Evolutionary conservation across 2,329 filamentous ascomycete genomes (phyloP), one percentile per base, ranked within the genome.

Genomic region (Thelonectria blattea): DNA sequence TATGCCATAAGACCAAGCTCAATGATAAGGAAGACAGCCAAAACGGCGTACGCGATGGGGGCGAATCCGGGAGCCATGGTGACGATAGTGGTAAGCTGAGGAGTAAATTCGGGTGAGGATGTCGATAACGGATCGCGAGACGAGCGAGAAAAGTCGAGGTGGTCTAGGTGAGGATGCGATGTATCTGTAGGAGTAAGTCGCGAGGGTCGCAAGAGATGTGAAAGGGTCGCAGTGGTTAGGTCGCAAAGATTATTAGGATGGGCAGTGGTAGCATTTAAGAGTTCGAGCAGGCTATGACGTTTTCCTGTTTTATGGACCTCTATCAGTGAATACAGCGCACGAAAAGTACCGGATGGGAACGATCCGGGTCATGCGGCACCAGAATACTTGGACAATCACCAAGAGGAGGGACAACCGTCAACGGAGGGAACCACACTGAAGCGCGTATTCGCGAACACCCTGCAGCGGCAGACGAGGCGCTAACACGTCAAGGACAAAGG

Each of bases 1-100:
- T 93, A 93, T 53, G 84, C 89, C 49, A 87, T 89, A 37, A 96
- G 76, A 20, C 89, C 92, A 10, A 96, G 84, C 68, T 93, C 86
- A 65, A 93, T 87, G 63, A 95, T 80, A 37, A 88, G 82, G 68
- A 96, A 85, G 42, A 92, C 66, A 11, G 81, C 83, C 70, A 94
- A 89, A 51, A 86, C 79, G 60, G 84, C 81, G 73, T 92, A 90
- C 42, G 91, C 79, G 42, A 88, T 85, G 66, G 86, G 79, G 41
- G 87, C 79, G 71, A 87, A 83, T 61, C 78, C 79, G 71, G 84
- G 74, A 30, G 78, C 77, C 85, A 87, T 85, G 51, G 65, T 75
- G 73, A 53, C 53, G 32, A 32, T n/a, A 17, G n/a, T 8, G 20
- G 30, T 14, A 4, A 18, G 32, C 41, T 32, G 17, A 41, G 5